Evolutionary conservation across 768 basidiomycete genomes (phyloP).

Genomic region (Cystobasidium tubakii): DNA sequence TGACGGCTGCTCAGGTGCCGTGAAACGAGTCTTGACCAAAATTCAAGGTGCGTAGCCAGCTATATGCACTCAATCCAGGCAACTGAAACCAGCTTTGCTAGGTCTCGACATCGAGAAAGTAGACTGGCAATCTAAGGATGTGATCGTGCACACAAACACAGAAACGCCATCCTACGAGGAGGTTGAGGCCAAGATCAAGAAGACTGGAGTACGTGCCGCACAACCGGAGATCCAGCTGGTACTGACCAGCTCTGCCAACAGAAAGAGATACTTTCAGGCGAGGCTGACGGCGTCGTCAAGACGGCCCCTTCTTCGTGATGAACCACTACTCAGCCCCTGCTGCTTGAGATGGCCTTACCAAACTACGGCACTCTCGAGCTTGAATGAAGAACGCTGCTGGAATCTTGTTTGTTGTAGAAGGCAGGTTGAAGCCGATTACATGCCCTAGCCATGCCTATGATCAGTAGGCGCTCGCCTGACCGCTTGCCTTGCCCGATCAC

Average conservation of each 20-base stretch:
- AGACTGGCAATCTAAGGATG: slow-evolving; percentile 63
- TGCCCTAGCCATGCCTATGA: no score
- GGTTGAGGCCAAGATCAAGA: slow-evolving; percentile 67
- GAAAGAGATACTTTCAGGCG: no score
- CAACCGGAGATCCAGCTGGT: no score
- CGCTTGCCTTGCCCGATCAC: no score
- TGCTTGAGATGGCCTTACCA: no score
- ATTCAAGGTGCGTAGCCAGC: slow-evolving; percentile 53
- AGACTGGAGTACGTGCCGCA: slow-evolving; percentile 63
- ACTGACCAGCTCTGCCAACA: background rate
- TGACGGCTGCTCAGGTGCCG: slow-evolving; percentile 73
- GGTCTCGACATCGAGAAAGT: slow-evolving; percentile 61
- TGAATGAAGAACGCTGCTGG: no score
- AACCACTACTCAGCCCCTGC: no score
- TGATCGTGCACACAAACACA: slow-evolving; percentile 55
- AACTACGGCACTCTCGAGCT: no score
- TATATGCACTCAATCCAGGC: slow-evolving; percentile 40
- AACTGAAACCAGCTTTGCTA: slow-evolving; percentile 42
- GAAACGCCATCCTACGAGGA: slow-evolving; percentile 61
- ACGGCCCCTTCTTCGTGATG: no score
- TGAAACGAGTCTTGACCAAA: slow-evolving; percentile 66
- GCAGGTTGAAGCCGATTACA: no score
- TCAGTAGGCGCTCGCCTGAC: no score
- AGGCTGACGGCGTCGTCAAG: background rate
- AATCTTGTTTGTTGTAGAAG: no score